Evolutionary conservation across 2,329 filamentous ascomycete species (phyloP), one percentile per base, ranked within the genome.

Genomic region (Paraphaeosphaeria minitans): DNA sequence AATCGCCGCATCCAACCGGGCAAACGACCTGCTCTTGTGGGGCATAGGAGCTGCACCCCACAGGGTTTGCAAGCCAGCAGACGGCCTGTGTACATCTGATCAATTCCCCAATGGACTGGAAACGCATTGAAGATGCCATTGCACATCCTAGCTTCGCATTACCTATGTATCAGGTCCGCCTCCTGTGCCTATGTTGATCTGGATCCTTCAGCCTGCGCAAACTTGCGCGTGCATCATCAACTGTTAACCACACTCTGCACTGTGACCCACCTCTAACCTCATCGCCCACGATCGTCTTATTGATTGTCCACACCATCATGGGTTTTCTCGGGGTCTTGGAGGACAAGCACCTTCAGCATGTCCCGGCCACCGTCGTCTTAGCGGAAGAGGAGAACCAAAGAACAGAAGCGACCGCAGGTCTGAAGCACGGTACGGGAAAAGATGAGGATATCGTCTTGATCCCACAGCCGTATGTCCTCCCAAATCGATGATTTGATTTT

Each of bases 311-410:
- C 24, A 41, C 19, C 55, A 64, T 45, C 56, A 75, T 75, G 73
- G 72, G 68, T 31, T 75, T 75, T 53, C 71, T 75, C 29, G 72
- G 72, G 42, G 65, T 75, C 22, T 53, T 72, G 29, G 73, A 75
- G 59, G 71, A 75, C 58, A 67, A 70, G 48, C 67, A 73, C 39
- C 66, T 75, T 31, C 56, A 68, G 10, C 72, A 75, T 68, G 73
- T 75, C 5, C 73, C 73, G 10, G 73, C 71, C 21, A 75, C 72
- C 3, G 72, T 75, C n/a, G 60, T 72, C 16, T 60, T 75, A 22
- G 71, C 65, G 22, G 73, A 72, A 51, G 61, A 70, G 43, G 52
- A 69, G 16, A 50, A 64, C 46, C 47, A 57, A 21, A 60, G 52
- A 6, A 55, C 54, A 14, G 63, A 64, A 12, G 57, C 62, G 7